Percentiles rank a stretch among this genome's conserved stretches.
These are phyloP conservation scores for Entrophospora sp. DNA, from an alignment of 192 early-diverging fungal genomes.

Conservation along the genomic window DNA sequence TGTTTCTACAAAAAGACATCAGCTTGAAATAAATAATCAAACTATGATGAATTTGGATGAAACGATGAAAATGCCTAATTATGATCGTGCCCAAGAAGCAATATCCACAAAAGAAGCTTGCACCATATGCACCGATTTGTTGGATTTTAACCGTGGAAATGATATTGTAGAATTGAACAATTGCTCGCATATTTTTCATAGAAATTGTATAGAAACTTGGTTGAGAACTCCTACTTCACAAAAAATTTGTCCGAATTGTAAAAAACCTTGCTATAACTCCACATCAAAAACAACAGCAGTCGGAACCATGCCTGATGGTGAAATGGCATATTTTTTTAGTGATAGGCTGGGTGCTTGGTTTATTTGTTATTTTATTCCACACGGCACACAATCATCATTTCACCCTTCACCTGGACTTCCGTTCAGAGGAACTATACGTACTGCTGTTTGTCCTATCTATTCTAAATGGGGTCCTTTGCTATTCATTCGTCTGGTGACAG, in stretches of 20 bases:
- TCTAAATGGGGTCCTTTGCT: slow-evolving; percentile 27
- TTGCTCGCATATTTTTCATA: slow-evolving; percentile 13
- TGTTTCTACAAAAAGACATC: not conserved
- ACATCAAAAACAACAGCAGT: slow-evolving; percentile 9
- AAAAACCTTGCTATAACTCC: slow-evolving; percentile 12
- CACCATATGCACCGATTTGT: slow-evolving; percentile 8
- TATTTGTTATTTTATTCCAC: slow-evolving; percentile 25
- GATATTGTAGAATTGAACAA: slow-evolving; percentile 14
- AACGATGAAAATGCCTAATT: not conserved
- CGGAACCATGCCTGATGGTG: slow-evolving; percentile 29
- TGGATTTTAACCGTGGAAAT: not conserved
- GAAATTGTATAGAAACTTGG: slow-evolving; percentile 13
- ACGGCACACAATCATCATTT: slow-evolving; percentile 5
- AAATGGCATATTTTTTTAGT: slow-evolving; percentile 31
- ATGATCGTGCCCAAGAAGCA: not conserved
- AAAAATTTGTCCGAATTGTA: slow-evolving; percentile 12
- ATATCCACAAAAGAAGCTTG: not conserved
- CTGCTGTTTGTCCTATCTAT: slow-evolving; percentile 24
- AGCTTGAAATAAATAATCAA: not conserved
- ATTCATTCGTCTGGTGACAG: slow-evolving; percentile 26
- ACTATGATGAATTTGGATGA: slow-evolving; percentile 1
- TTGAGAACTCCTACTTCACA: slow-evolving; percentile 5
- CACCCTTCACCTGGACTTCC: not conserved
- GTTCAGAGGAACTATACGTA: slow-evolving; percentile 20
- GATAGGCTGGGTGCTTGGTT: slow-evolving; percentile 26